Percentiles rank a stretch among this genome's conserved stretches.
These are phyloP conservation scores for Bombardia bombarda DNA, from an alignment of 495 filamentous ascomycete species.

Conservation along the genomic window DNA sequence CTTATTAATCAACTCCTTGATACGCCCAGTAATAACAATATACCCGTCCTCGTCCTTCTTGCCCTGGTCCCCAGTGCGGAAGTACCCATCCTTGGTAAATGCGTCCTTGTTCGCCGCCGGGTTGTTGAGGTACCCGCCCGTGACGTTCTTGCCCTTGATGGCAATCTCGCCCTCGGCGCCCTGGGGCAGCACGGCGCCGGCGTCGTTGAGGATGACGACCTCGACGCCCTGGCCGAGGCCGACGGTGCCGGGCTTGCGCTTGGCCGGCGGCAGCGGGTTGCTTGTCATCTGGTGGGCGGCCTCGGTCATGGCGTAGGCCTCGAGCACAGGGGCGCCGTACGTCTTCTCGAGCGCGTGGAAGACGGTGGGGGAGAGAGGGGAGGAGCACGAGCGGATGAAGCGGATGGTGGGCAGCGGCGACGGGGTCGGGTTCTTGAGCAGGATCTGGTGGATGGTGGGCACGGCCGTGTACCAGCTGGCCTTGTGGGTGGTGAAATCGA, in stretches of 20 bases:
- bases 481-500: conserved; percentile 55
- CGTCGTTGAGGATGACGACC: conserved; percentile 62
- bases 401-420: conserved; percentile 61
- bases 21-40: conserved; percentile 67
- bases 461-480: conserved; percentile 88
- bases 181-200: conserved; percentile 51
- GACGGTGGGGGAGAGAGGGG: conserved; percentile 65
- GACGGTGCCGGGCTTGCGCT: conserved; percentile 69
- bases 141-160: conserved; percentile 72
- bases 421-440: conserved; percentile 62
- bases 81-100: conserved; percentile 58
- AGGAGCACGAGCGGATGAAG: conserved; percentile 83
- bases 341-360: conserved; percentile 66
- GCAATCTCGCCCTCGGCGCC: conserved; percentile 71
- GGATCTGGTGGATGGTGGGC: conserved; percentile 82
- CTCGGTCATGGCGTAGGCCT: conserved; percentile 91
- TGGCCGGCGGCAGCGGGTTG: conserved; percentile 67
- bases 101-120: conserved; percentile 58
- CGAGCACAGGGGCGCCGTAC: conserved; percentile 70
- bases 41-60: conserved; percentile 66
- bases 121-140: conserved; percentile 77
- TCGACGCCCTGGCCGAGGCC: conserved; percentile 77
- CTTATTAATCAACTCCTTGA: conserved; percentile 82
- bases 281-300: conserved; percentile 85
- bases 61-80: conserved; percentile 81